Conservation (phyloP, 2,329 filamentous ascomycete genomes). For the Epichloe festucae region DNA sequence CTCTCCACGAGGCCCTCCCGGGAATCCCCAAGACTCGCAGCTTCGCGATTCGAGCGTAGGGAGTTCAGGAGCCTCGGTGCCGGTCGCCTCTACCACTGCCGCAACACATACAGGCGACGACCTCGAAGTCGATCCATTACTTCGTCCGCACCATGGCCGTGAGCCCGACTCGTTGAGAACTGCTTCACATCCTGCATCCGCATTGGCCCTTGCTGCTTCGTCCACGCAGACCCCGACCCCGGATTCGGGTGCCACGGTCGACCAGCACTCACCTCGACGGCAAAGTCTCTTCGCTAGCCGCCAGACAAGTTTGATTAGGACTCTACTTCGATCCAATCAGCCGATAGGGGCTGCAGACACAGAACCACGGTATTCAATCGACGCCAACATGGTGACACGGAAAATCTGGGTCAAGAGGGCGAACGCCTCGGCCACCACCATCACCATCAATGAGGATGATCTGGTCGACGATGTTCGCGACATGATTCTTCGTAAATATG, state of each 20-base stretch:
- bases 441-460: conserved; percentile 76
- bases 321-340: conserved; percentile 15
- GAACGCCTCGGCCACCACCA: conserved; percentile 71
- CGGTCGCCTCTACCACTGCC: conserved; percentile 6
- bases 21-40: not conserved
- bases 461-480: conserved; percentile 91
- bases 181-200: conserved; percentile 14
- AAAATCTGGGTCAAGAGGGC: conserved; percentile 95
- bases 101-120: conserved; percentile 11
- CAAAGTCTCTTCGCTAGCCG: conserved; percentile 26
- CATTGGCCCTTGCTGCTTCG: conserved; percentile 8
- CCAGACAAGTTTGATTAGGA: conserved; percentile 21
- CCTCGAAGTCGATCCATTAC: conserved; percentile 5
- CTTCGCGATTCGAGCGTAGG: not conserved
- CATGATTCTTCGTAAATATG: conserved; percentile 83
- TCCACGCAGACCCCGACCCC: not conserved
- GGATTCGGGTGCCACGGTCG: conserved; percentile 10
- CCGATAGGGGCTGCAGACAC: conserved; percentile 10
- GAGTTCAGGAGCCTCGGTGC: conserved; percentile 1
- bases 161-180: conserved; percentile 16
- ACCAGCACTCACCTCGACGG: conserved; percentile 12
- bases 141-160: conserved; percentile 9
- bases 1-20: not conserved
- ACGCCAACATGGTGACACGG: conserved; percentile 46
- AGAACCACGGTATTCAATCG: conserved; percentile 21